A percentile compares a stretch with the other conserved stretches of the same genome.
Conservation (phyloP, 2,329 filamentous ascomycete genomes). For the Aspergillus sp. region DNA sequence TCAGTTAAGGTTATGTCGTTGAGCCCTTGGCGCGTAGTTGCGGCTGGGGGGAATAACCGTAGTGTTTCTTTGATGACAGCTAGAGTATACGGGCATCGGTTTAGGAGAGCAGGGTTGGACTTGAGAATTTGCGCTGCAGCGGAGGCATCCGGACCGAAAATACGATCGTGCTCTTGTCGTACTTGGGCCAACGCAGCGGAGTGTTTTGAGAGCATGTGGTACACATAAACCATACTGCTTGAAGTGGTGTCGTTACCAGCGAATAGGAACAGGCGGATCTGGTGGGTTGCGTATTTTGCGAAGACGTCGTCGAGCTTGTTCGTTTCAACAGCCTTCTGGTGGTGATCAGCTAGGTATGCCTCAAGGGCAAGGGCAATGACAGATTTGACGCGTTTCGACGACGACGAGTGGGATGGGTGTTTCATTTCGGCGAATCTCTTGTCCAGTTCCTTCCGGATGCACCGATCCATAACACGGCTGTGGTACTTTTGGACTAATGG, state of each 20-base stretch:
- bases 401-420: not conserved
- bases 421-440: not conserved
- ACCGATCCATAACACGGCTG: not conserved
- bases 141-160: conserved; percentile 2
- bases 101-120: conserved; percentile 2
- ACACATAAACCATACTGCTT: conserved; percentile 2
- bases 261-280: not conserved
- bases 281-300: not conserved
- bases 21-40: not conserved
- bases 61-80: conserved; percentile 16
- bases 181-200: not conserved
- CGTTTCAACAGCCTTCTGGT: not conserved
- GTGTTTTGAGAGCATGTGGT: conserved; percentile 7
- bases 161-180: conserved; percentile 10
- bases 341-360: not conserved
- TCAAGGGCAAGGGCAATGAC: not conserved
- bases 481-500: not conserved
- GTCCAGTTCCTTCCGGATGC: not conserved
- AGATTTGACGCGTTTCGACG: not conserved
- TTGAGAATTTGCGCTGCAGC: not conserved
- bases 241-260: conserved; percentile 3
- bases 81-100: conserved; percentile 7
- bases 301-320: not conserved
- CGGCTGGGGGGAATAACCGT: conserved; percentile 6
- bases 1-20: not conserved